Conservation (phyloP, 352 stramenopile genomes). For the Phytophthora chlamydospora region DNA sequence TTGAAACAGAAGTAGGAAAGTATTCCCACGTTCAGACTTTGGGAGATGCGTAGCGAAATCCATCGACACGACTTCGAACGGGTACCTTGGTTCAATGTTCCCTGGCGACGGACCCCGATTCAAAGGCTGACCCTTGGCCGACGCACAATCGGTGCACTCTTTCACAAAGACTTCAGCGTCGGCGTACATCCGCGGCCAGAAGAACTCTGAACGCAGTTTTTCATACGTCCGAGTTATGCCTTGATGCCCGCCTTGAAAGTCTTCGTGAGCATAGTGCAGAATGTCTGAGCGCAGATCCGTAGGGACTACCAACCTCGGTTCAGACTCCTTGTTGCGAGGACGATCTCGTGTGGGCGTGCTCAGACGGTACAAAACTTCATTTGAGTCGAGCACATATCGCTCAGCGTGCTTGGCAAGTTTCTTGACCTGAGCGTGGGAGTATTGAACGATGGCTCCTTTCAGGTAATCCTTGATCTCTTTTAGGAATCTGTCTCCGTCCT, state of each 20-base stretch:
- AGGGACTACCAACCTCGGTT: not conserved
- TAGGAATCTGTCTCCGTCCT: no score
- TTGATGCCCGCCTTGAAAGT: constrained; percentile 6
- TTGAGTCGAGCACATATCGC: not conserved
- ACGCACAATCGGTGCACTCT: no score
- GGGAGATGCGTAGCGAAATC: not conserved
- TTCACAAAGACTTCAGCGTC: not conserved
- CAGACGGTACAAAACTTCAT: not conserved
- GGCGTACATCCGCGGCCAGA: constrained; percentile 4
- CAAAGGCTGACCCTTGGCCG: no score
- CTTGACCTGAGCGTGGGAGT: not conserved
- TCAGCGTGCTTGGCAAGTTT: not conserved
- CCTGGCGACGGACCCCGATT: no score
- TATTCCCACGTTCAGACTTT: not conserved
- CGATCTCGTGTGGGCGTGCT: not conserved
- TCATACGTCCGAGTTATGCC: constrained; percentile 11
- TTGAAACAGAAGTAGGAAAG: not conserved
- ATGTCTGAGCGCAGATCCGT: not conserved
- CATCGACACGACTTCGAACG: not conserved
- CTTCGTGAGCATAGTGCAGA: not conserved
- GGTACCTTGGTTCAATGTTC: not conserved
- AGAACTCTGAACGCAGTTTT: constrained; percentile 11
- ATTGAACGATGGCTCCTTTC: not conserved
- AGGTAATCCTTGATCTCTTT: no score
- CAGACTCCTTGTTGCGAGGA: not conserved